Evolutionary conservation across 768 basidiomycete genomes (phyloP).

Genomic region (Mycena galopus): DNA sequence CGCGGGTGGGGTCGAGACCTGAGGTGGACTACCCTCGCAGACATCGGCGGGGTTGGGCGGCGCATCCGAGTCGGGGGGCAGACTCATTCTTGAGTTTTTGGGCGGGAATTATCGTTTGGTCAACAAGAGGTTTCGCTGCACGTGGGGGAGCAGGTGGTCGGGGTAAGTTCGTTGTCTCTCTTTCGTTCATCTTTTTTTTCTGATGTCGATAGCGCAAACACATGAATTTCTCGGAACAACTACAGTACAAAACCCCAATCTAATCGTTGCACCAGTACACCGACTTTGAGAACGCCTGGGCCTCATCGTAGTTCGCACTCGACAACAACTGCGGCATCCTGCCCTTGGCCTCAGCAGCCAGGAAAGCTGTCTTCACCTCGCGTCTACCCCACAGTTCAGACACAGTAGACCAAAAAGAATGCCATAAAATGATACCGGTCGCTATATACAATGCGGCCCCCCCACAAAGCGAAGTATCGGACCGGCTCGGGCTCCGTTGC

Average conservation of each 20-base stretch:
- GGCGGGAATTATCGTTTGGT: no score
- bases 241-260: not conserved
- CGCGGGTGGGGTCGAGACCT: no score
- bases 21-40: no score
- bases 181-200: no score
- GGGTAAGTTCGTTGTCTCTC: no score
- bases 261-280: not conserved
- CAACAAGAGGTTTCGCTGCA: no score
- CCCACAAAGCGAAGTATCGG: not conserved
- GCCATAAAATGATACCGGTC: not conserved
- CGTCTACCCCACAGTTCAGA: not conserved
- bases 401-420: not conserved
- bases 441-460: not conserved
- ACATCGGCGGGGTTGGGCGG: no score
- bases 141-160: no score
- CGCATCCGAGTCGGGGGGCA: no score
- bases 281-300: constrained; percentile 1
- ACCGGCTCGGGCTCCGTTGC: not conserved
- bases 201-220: not conserved
- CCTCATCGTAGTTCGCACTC: not conserved
- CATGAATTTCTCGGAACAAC: not conserved
- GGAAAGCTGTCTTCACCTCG: not conserved
- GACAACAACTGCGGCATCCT: not conserved
- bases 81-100: no score
- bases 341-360: not conserved